These are phyloP conservation scores for Solanum neorickii DNA, from an alignment of 257 asterid genomes.

Conservation along the genomic window DNA sequence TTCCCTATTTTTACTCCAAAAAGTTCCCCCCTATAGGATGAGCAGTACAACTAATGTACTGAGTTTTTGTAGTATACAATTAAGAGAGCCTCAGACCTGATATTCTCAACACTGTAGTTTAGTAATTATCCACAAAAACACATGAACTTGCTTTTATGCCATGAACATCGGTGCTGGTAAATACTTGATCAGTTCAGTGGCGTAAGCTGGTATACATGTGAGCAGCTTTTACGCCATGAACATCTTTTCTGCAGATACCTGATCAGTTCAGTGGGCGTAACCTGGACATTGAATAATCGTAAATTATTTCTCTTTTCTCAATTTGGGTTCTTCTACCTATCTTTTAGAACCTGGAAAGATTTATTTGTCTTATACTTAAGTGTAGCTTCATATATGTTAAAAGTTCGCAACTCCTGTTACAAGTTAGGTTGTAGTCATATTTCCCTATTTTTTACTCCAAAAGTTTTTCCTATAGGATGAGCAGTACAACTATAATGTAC, in stretches of 20 bases:
- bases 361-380: neutral
- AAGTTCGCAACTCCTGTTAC: neutral
- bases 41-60: neutral
- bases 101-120: neutral
- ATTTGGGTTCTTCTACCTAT: neutral
- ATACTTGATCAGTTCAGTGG: neutral
- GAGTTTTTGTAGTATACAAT: neutral
- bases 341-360: neutral
- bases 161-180: neutral
- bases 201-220: neutral
- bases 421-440: neutral
- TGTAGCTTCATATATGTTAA: neutral
- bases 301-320: neutral
- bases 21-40: neutral
- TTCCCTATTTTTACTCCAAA: neutral
- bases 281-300: neutral
- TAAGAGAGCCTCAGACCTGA: neutral
- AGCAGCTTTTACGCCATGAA: neutral
- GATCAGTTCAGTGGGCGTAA: neutral
- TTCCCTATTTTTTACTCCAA: neutral
- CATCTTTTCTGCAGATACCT: neutral
- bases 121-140: neutral
- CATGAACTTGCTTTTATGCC: neutral
- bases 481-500: neutral
- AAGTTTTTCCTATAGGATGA: neutral